These are phyloP conservation scores for Fraxinus velutina DNA, from an alignment of 305 asterid species.

Conservation along the genomic window DNA sequence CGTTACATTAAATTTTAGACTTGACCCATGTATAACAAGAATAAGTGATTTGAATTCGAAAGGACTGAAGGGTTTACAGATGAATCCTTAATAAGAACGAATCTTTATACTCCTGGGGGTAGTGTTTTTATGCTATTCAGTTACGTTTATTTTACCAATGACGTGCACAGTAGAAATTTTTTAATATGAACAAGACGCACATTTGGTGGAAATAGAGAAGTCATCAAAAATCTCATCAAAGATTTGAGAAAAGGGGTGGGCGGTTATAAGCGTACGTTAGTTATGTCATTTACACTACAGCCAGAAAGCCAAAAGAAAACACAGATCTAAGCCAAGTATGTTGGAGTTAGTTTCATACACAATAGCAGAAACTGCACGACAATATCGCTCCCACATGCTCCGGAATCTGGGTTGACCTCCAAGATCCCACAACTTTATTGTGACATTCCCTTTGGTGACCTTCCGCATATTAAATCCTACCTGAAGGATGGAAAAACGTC, in stretches of 20 bases:
- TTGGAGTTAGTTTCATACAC: conserved; percentile 54
- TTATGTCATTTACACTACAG: background rate
- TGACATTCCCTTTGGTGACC: conserved; percentile 95
- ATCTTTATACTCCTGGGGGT: background rate
- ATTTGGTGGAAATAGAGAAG: background rate
- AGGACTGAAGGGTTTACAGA: background rate
- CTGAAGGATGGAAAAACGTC: conserved; percentile 33
- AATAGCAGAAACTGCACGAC: conserved; percentile 98
- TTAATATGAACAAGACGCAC: background rate
- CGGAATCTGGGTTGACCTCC: conserved; percentile 99
- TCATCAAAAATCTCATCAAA: background rate
- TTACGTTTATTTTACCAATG: background rate
- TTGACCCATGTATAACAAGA: background rate
- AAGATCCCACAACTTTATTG: conserved; percentile 98
- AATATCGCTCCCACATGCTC: conserved; percentile 98
- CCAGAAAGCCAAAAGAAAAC: conserved; percentile 11
- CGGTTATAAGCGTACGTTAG: background rate
- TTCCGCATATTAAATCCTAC: conserved; percentile 96
- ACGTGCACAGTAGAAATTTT: background rate
- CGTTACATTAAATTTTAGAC: background rate
- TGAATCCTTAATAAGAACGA: background rate
- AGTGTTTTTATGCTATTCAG: background rate
- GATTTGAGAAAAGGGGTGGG: background rate
- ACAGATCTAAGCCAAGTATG: conserved; percentile 7
- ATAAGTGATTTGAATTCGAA: background rate